Base-by-base conservation (phyloP, 257 asterid species). In the Voacanga thouarsii region DNA sequence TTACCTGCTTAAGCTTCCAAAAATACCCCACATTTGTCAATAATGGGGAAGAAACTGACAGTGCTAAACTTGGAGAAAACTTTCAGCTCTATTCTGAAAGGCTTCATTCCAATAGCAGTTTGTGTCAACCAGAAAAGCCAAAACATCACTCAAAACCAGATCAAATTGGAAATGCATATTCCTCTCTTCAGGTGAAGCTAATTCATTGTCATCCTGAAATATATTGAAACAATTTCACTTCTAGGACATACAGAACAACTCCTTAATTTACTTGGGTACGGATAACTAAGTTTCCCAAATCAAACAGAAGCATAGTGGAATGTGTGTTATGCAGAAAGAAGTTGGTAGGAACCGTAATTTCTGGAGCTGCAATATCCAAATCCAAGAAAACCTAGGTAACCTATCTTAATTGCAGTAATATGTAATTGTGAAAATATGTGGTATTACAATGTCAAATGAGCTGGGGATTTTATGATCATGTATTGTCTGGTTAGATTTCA, bases 321-420 rank as follows among this genome's bases (percentile, higher is more conserved):
- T 92, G 93, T 80, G 78, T 84, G 79, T 82, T 74, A 82, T 93
- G 97, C 0, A 98, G 99, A 84, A 66, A 86, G 75, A 93, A 95
- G 77, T 90, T 94, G 14, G 99, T 90, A 70, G 99, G 99, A 73
- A 95, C 82, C 37, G 98, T 93, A 75, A 95, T 90, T 86, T 95
- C 93, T 67, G 99, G 99, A 24, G 99, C 99, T 41, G 99, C 99
- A 82, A 95, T 92, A 88, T 95, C 92, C 89, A 95, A 87, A 89
- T 95, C 97, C 92, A 95, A 87, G 80, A 79, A 83, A 95, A 95
- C 96, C 98, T 95, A 64, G 28, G 55, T 47, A 61, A 44, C 23
- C 28, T n/a, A 67, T 69, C 45, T 65, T 60, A 7, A 30, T 51
- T 23, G 7, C 16, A 7, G 59, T 24, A 55, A 41, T 7, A n/a